Conservation (phyloP, 2,329 filamentous ascomycete genomes). For the Sordariomycetes sp. region DNA sequence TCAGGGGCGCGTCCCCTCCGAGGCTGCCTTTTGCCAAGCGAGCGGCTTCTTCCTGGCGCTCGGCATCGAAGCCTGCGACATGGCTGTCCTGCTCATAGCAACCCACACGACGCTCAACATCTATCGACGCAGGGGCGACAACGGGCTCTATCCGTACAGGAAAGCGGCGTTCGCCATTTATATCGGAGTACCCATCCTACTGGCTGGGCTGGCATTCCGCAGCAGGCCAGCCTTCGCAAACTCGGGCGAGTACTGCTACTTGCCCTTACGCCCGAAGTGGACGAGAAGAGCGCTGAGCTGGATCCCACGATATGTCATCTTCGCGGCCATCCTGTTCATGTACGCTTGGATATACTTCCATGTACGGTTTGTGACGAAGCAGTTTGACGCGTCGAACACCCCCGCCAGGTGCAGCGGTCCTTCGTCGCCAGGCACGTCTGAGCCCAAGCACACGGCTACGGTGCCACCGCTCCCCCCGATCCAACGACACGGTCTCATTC, state of each 20-base stretch:
- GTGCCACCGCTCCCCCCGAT: slow-evolving; percentile 20
- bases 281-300: slow-evolving; percentile 59
- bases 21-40: slow-evolving; percentile 53
- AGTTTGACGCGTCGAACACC: slow-evolving; percentile 18
- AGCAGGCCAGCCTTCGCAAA: slow-evolving; percentile 49
- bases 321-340: slow-evolving; percentile 52
- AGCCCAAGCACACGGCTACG: slow-evolving; percentile 5
- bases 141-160: slow-evolving; percentile 62
- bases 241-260: slow-evolving; percentile 59
- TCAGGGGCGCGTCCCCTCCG: slow-evolving; percentile 37
- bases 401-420: not conserved
- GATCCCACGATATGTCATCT: slow-evolving; percentile 65
- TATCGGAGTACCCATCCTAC: slow-evolving; percentile 46
- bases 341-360: slow-evolving; percentile 65
- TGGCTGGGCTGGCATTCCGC: slow-evolving; percentile 56
- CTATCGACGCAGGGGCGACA: slow-evolving; percentile 53
- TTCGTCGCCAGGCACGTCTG: slow-evolving; percentile 4
- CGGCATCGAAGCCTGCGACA: slow-evolving; percentile 62
- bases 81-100: slow-evolving; percentile 64
- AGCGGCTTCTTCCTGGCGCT: slow-evolving; percentile 59
- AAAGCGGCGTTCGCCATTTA: slow-evolving; percentile 51
- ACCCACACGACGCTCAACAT: slow-evolving; percentile 66
- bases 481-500: slow-evolving; percentile 20
- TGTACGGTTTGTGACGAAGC: slow-evolving; percentile 37
- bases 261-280: slow-evolving; percentile 60